phyloP scores from a whole-genome alignment of 331 rosid species.

The Dryas integrifolia region DNA sequence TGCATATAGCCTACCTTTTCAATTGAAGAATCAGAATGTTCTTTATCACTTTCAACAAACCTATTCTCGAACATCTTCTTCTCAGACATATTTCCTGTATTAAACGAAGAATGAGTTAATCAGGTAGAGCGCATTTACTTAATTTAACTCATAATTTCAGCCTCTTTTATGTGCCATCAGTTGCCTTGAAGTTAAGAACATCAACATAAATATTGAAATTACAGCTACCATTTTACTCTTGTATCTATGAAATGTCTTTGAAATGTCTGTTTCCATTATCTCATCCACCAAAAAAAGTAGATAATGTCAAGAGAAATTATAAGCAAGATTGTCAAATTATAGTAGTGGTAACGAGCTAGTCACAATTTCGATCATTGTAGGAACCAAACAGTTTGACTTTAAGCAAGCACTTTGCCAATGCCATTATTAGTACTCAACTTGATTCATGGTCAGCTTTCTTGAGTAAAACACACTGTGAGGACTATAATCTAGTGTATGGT shows the following conservation, averaged over 20 bases:
- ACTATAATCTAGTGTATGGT: too few species aligned
- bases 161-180: not conserved
- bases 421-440: not conserved
- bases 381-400: not conserved
- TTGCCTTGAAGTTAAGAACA: not conserved
- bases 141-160: not conserved
- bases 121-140: not conserved
- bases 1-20: constrained; percentile 36
- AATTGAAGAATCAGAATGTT: constrained; percentile 27
- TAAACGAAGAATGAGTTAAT: constrained; percentile 8
- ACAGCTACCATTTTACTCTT: not conserved
- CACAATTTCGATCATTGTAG: not conserved
- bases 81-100: constrained; percentile 36
- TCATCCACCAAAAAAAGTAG: not conserved
- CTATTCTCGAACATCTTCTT: constrained; percentile 27
- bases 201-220: not conserved
- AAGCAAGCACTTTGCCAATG: not conserved
- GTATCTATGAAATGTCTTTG: not conserved
- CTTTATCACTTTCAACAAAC: constrained; percentile 30
- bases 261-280: not conserved
- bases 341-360: not conserved
- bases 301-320: not conserved
- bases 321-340: not conserved
- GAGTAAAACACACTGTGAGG: not conserved
- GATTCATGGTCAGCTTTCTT: not conserved